These are phyloP conservation scores for Nicotiana knightiana DNA, from an alignment of 257 asterid species.

Conservation along the genomic window DNA sequence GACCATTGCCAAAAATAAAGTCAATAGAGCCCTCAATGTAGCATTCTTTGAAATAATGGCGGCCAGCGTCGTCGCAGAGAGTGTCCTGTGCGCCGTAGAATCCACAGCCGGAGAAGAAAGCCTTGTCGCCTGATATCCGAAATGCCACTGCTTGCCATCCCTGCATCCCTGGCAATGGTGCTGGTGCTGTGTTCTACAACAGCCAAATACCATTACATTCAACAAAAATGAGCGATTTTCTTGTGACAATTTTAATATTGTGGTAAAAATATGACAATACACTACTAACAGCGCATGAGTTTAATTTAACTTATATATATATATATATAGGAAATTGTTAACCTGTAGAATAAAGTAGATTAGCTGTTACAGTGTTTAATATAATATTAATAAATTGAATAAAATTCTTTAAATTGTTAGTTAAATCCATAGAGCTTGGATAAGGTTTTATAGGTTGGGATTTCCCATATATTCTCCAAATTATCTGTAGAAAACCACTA, in stretches of 20 bases:
- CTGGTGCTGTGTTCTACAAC: slow-evolving; percentile 76
- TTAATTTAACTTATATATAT: too few species aligned
- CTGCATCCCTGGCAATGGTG: slow-evolving; percentile 86
- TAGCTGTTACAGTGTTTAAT: too few species aligned
- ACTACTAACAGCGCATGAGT: too few species aligned
- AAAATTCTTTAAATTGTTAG: too few species aligned
- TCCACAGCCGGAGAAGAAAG: slow-evolving; percentile 80
- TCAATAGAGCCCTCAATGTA: slow-evolving; percentile 91
- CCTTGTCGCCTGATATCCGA: slow-evolving; percentile 85
- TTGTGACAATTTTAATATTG: neutral
- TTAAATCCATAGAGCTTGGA: neutral
- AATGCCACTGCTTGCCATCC: slow-evolving; percentile 98
- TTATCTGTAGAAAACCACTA: neutral
- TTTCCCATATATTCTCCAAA: neutral
- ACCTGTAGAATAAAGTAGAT: too few species aligned
- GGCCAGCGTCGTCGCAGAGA: slow-evolving; percentile 88
- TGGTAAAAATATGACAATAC: neutral
- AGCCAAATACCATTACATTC: neutral
- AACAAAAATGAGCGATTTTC: too few species aligned
- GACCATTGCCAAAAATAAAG: slow-evolving; percentile 87
- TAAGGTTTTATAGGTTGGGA: neutral
- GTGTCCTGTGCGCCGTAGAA: slow-evolving; percentile 94
- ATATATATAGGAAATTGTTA: too few species aligned
- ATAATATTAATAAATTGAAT: too few species aligned
- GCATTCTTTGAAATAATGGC: slow-evolving; percentile 87